phyloP scores from a whole-genome alignment of 352 stramenopile genomes.

The Phytophthora sojae region DNA sequence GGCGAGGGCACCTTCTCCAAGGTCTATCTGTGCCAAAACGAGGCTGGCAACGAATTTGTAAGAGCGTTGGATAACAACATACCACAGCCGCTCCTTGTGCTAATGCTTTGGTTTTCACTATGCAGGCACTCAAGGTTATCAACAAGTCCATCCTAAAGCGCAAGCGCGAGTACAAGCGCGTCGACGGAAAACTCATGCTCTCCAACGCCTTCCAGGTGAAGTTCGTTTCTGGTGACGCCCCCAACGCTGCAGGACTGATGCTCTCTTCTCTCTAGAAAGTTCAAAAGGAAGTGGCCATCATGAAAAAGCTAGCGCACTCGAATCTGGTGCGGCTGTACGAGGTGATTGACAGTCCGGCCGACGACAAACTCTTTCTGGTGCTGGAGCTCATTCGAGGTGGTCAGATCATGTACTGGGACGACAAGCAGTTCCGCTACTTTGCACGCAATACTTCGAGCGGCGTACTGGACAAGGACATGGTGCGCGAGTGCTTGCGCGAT shows the following conservation, averaged over 20 bases:
- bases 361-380: slow-evolving; percentile 85
- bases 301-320: slow-evolving; percentile 80
- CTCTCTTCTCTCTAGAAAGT: slow-evolving; percentile 57
- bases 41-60: slow-evolving; percentile 62
- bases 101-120: too few species aligned
- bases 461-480: slow-evolving; percentile 47
- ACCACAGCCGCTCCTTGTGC: too few species aligned
- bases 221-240: not conserved
- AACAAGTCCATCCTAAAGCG: slow-evolving; percentile 89
- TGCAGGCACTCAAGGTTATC: slow-evolving; percentile 87
- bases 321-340: slow-evolving; percentile 80
- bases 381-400: slow-evolving; percentile 84
- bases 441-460: slow-evolving; percentile 32
- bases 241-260: not conserved
- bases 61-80: too few species aligned
- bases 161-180: slow-evolving; percentile 84
- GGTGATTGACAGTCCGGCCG: slow-evolving; percentile 81
- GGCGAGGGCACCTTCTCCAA: slow-evolving; percentile 84
- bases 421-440: slow-evolving; percentile 71
- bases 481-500: slow-evolving; percentile 71
- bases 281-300: slow-evolving; percentile 82
- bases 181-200: slow-evolving; percentile 79
- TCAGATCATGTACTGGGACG: slow-evolving; percentile 89
- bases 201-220: slow-evolving; percentile 71
- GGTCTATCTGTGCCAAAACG: slow-evolving; percentile 72